Base-by-base conservation (phyloP, 768 basidiomycete species). In the Pisolithus marmoratus region DNA sequence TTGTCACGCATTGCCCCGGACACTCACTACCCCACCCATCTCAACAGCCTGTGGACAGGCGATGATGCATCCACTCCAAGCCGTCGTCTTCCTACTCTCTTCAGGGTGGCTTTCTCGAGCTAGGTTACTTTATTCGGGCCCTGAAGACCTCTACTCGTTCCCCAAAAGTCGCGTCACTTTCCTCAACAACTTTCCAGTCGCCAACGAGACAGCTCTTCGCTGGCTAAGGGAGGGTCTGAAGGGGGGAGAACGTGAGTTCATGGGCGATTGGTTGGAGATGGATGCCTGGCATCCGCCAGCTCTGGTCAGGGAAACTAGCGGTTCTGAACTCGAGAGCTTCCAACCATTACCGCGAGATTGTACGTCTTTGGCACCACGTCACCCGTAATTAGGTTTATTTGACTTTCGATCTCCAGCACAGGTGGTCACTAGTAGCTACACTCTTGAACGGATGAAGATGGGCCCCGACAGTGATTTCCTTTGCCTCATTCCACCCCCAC, bases 141-240 rank as follows among this genome's bases (percentile, higher is more conserved):
- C 90, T 26, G 86, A 91, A 60, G 90, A 93, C 60, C 74, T 82
- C 15, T 79, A 82, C 66, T 84, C 90, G 0, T 90, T 85, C 63
- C 91, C 90, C 57, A 93, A 93, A 65, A 87, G 81, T 64, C 78
- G 81, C 38, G 84, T 93, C 54, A 71, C 82, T 38, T 93, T 89
- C 68, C 79, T 93, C 62, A 87, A 89, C 63, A 78, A 79, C 52
- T 78, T 83, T n/a, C 90, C 90, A 24, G 70, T 93, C 56, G 67
- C 76, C 23, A 84, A 85, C 58, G 73, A 85, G 45, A 89, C 87
- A 2, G 90, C 87, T 4, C 72, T 84, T 55, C 75, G 75, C 31
- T 93, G 91, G 91, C 77, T 91, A 14, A 68, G 70, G 22, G 70
- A 84, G 23, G 90, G 90, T 47, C 74, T 93, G 29, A 75, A 65